Conservation (phyloP, 1,284 basidiomycete genomes). For the Leccinum solheimii region DNA sequence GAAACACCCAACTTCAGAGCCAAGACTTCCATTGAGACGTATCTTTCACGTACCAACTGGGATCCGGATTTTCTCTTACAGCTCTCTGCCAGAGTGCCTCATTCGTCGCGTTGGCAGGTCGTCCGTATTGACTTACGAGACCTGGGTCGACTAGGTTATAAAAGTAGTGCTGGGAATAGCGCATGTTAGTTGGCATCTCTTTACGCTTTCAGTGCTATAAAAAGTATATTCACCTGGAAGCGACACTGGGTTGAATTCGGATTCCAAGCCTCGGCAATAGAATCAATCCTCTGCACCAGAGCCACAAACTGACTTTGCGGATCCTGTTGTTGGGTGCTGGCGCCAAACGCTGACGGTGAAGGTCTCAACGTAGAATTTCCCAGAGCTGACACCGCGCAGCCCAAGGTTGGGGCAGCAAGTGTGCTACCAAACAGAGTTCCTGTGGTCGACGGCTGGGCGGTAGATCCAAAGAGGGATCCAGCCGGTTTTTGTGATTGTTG, state of each 20-base stretch:
- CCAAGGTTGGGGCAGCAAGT: conserved; percentile 34
- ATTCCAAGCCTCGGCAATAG: conserved; percentile 73
- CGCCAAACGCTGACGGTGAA: conserved; percentile 28
- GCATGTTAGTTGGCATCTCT: conserved; percentile 5
- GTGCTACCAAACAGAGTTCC: conserved; percentile 36
- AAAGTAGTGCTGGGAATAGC: conserved; percentile 63
- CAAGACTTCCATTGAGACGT: not conserved
- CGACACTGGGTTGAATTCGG: conserved; percentile 68
- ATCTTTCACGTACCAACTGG: conserved; percentile 58
- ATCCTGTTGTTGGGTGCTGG: conserved; percentile 50
- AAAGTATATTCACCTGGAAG: conserved; percentile 65
- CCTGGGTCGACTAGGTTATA: conserved; percentile 84
- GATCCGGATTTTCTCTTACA: conserved; percentile 80
- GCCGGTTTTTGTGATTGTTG: conserved; percentile 31
- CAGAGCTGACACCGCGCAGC: conserved; percentile 25
- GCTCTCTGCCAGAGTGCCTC: conserved; percentile 83
- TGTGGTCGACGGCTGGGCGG: conserved; percentile 27
- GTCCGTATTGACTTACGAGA: conserved; percentile 68
- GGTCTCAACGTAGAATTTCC: conserved; percentile 24
- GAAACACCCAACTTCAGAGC: conserved; percentile 17
- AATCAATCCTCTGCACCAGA: conserved; percentile 64
- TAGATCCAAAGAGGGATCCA: conserved; percentile 38
- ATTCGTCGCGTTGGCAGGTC: conserved; percentile 73
- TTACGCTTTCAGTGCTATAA: not conserved
- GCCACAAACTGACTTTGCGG: conserved; percentile 60